Percentiles rank a stretch among this genome's conserved stretches.
Evolutionary conservation across 768 basidiomycete genomes (phyloP).

Genomic region (Mycena rebaudengoi): DNA sequence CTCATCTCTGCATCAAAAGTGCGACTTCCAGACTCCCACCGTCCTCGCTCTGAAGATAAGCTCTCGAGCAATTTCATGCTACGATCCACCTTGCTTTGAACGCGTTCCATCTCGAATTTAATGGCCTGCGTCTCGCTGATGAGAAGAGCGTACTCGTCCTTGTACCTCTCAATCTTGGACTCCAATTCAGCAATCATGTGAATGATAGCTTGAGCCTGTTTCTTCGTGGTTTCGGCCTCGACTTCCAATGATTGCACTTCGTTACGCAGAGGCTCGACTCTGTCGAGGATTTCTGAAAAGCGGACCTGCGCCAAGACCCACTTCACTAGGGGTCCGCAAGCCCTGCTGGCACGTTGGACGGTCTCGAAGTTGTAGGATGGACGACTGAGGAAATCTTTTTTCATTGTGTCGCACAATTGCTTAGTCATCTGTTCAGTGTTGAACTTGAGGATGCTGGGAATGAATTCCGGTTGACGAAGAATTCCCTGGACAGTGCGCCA

Average conservation of each 20-base stretch:
- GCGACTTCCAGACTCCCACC: conserved; percentile 95
- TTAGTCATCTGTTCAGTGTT: conserved; percentile 96
- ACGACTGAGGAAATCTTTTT: conserved; percentile 89
- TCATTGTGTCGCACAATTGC: conserved; percentile 88
- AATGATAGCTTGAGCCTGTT: conserved; percentile 90
- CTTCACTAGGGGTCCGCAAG: conserved; percentile 97
- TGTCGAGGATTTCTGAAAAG: conserved; percentile 97
- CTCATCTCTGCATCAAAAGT: conserved; percentile 99
- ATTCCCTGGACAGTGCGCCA: conserved; percentile 97
- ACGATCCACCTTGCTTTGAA: conserved; percentile 95
- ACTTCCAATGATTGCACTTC: conserved; percentile 93
- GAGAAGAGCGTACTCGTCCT: conserved; percentile 95
- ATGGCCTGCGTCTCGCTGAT: conserved; percentile 98
- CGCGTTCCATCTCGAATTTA: conserved; percentile 97
- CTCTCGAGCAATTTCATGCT: conserved; percentile 95
- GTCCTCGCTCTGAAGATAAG: conserved; percentile 90
- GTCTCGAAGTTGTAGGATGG: conserved; percentile 95
- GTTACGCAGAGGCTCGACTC: conserved; percentile 94
- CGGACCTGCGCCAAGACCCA: conserved; percentile 98
- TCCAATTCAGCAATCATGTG: conserved; percentile 94
- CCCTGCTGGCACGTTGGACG: conserved; percentile 94
- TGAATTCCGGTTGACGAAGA: conserved; percentile 97
- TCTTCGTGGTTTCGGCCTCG: conserved; percentile 94
- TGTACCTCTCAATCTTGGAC: conserved; percentile 90
- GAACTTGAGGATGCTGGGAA: conserved; percentile 93